Evolutionary conservation across 2,329 filamentous ascomycete genomes (phyloP).

Genomic region (Colletotrichum sp.): DNA sequence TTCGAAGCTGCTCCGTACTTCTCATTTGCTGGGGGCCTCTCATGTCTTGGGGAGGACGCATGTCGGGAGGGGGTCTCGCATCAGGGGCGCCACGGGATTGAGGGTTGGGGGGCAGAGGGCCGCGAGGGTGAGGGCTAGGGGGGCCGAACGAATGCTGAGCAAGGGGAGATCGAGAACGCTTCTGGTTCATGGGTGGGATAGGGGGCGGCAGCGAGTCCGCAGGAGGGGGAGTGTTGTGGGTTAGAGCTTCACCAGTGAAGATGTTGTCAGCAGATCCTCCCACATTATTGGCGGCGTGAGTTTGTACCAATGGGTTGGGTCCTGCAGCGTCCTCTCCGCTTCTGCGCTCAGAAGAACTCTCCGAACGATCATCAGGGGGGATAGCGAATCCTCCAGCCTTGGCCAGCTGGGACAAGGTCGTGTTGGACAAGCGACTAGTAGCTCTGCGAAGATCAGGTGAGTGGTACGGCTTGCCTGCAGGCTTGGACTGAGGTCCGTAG

Average conservation of each 20-base stretch:
- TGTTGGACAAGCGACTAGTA: conserved; percentile 82
- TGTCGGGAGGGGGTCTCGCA: neutral
- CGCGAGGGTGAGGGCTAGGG: conserved; percentile 34
- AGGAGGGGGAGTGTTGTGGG: conserved; percentile 35
- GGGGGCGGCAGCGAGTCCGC: conserved; percentile 46
- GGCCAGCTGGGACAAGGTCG: conserved; percentile 81
- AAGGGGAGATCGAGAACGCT: conserved; percentile 52
- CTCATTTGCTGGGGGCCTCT: neutral
- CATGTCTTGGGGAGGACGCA: conserved; percentile 5
- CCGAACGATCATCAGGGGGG: conserved; percentile 37
- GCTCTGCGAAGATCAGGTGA: conserved; percentile 80
- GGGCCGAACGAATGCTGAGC: conserved; percentile 38
- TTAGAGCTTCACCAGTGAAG: conserved; percentile 60
- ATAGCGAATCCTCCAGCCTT: conserved; percentile 66
- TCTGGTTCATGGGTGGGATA: conserved; percentile 42
- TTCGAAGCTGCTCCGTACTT: neutral
- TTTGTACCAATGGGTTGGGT: conserved; percentile 47
- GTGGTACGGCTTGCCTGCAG: conserved; percentile 72
- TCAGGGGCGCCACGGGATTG: conserved; percentile 19
- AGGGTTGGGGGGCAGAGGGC: conserved; percentile 33
- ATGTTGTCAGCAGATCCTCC: conserved; percentile 60
- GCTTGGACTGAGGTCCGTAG: conserved; percentile 75
- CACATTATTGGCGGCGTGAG: conserved; percentile 54
- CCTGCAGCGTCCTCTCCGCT: conserved; percentile 36
- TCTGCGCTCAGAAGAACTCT: conserved; percentile 33